A percentile compares a stretch with the other conserved stretches of the same genome.
These are phyloP conservation scores for Phytopythium mirpurense DNA, from an alignment of 352 stramenopile genomes.

Conservation along the genomic window DNA sequence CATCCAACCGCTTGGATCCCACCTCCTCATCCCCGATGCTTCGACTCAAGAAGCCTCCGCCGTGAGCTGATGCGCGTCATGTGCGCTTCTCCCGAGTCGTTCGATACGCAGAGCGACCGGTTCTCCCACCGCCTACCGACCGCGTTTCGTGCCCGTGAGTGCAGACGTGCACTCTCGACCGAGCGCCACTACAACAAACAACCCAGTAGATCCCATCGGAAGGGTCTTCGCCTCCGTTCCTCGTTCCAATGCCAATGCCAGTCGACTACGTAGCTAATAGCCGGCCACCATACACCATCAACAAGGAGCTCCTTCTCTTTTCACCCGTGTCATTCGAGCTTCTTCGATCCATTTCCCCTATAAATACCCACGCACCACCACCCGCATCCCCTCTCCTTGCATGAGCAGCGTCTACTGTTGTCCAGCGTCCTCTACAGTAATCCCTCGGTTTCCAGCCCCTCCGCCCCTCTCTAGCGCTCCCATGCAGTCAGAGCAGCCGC, in stretches of 20 bases:
- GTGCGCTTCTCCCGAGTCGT: background rate
- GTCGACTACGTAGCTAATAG: slow-evolving; percentile 6
- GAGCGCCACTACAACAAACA: background rate
- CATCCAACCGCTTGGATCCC: background rate
- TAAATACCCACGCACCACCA: background rate
- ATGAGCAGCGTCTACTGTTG: too few relatives aligned
- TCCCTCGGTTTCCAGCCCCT: background rate
- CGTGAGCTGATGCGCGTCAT: background rate
- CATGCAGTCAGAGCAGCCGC: background rate
- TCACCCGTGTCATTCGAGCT: background rate
- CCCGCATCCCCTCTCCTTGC: background rate
- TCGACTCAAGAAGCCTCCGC: background rate
- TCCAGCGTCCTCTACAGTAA: too few relatives aligned
- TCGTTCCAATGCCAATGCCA: background rate
- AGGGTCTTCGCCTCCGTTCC: background rate
- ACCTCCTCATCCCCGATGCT: background rate
- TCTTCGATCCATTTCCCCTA: background rate
- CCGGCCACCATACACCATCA: background rate
- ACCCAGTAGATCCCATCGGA: slow-evolving; percentile 9
- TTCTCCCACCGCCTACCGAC: too few relatives aligned
- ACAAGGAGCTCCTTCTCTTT: too few relatives aligned
- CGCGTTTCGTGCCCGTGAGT: background rate
- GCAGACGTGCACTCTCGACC: slow-evolving; percentile 5
- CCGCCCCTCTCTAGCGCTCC: background rate
- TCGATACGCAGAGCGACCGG: slow-evolving; percentile 4